Conservation (phyloP, 2,329 filamentous ascomycete species). For the Arthrobotrys musiformis region DNA sequence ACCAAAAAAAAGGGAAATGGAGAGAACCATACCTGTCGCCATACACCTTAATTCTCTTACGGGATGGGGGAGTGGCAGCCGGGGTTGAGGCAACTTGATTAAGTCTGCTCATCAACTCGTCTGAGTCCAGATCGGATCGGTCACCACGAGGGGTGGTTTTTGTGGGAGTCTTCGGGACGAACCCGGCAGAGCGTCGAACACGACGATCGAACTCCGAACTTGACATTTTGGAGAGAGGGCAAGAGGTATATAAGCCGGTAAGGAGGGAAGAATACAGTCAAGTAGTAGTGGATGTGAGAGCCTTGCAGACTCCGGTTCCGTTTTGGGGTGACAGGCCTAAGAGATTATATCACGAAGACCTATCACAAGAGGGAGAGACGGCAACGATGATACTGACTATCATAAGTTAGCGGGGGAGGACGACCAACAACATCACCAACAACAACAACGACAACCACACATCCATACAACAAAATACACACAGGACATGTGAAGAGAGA, state of each 20-base stretch:
- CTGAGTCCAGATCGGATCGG: conserved; percentile 50
- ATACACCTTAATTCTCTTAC: conserved; percentile 56
- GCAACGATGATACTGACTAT: not conserved
- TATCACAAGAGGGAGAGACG: conserved; percentile 4
- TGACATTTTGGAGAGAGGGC: conserved; percentile 15
- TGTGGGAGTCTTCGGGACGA: conserved; percentile 52
- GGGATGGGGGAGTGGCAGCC: conserved; percentile 54
- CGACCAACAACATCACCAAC: not conserved
- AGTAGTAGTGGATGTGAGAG: conserved; percentile 23
- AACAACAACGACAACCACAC: too few relatives aligned
- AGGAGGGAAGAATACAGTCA: not conserved
- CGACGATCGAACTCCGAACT: conserved; percentile 53
- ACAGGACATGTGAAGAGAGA: not conserved
- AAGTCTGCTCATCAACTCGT: conserved; percentile 53
- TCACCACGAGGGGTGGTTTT: conserved; percentile 53
- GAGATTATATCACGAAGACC: conserved; percentile 13
- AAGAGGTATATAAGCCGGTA: not conserved
- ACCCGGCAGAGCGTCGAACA: conserved; percentile 50
- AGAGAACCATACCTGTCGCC: conserved; percentile 54
- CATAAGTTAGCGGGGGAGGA: not conserved
- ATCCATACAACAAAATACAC: too few relatives aligned
- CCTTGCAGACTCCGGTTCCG: not conserved
- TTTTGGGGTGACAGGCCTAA: not conserved
- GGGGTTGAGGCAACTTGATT: conserved; percentile 52
- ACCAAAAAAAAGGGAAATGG: not conserved